Evolutionary conservation across 768 basidiomycete species (phyloP).

Genomic region (Termitomyces sp.): DNA sequence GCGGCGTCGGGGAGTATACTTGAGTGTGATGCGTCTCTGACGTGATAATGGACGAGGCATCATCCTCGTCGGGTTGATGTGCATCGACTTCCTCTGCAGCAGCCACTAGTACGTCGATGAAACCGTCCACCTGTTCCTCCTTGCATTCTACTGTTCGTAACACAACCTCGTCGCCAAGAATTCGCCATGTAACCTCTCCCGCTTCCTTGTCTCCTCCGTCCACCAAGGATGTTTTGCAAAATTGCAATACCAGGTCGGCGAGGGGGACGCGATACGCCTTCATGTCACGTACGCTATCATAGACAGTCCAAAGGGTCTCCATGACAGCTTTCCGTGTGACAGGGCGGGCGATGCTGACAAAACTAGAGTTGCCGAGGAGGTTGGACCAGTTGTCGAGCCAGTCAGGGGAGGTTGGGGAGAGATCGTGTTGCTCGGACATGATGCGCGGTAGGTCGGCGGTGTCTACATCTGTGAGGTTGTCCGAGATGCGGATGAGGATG

Average conservation of each 20-base stretch:
- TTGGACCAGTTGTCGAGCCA: slow-evolving; percentile 68
- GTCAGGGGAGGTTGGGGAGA: slow-evolving; percentile 64
- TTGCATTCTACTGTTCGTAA: slow-evolving; percentile 40
- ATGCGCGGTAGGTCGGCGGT: slow-evolving; percentile 54
- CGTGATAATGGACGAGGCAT: slow-evolving; percentile 34
- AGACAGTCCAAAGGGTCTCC: slow-evolving; percentile 50
- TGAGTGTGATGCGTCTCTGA: slow-evolving; percentile 34
- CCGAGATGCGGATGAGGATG: slow-evolving; percentile 58
- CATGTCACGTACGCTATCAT: slow-evolving; percentile 67
- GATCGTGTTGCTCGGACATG: slow-evolving; percentile 62
- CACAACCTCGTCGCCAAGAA: slow-evolving; percentile 67
- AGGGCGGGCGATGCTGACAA: slow-evolving; percentile 39
- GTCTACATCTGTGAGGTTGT: slow-evolving; percentile 65
- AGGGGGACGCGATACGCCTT: slow-evolving; percentile 51
- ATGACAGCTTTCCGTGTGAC: slow-evolving; percentile 53
- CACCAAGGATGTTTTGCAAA: slow-evolving; percentile 24
- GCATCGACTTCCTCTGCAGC: slow-evolving; percentile 28
- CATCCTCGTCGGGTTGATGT: slow-evolving; percentile 30
- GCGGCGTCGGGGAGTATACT: slow-evolving; percentile 20
- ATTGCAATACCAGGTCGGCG: slow-evolving; percentile 48
- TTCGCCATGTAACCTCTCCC: slow-evolving; percentile 45
- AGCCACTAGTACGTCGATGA: slow-evolving; percentile 36
- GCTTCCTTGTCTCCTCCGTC: slow-evolving; percentile 28
- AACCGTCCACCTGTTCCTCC: slow-evolving; percentile 18
- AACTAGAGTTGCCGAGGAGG: slow-evolving; percentile 43